These are phyloP conservation scores for Lactifluus subvellereus DNA, from an alignment of 768 basidiomycete genomes.

Conservation along the genomic window DNA sequence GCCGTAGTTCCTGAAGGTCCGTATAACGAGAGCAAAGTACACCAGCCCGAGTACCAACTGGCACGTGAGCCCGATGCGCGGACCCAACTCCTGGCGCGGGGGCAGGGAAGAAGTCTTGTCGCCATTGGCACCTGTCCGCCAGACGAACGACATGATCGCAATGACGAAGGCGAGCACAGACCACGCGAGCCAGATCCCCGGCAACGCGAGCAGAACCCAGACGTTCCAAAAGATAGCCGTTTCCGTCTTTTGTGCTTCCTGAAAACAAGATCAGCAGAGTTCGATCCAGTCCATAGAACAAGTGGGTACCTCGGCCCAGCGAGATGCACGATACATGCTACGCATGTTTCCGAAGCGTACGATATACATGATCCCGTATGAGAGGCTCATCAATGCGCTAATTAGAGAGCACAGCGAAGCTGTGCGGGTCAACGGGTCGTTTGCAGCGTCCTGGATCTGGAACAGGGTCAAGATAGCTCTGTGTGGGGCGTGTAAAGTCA, in stretches of 20 bases:
- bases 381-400: constrained; percentile 63
- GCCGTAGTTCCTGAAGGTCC: constrained; percentile 58
- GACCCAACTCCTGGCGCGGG: constrained; percentile 38
- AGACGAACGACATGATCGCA: constrained; percentile 60
- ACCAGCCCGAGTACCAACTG: constrained; percentile 54
- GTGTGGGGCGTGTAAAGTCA: constrained; percentile 5
- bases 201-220: constrained; percentile 63
- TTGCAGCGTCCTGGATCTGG: constrained; percentile 45
- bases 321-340: constrained; percentile 62
- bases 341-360: constrained; percentile 68
- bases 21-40: constrained; percentile 56
- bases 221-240: constrained; percentile 56
- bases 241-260: constrained; percentile 55
- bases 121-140: constrained; percentile 50
- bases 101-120: constrained; percentile 37
- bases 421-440: constrained; percentile 58
- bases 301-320: constrained; percentile 58
- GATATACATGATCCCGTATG: constrained; percentile 70
- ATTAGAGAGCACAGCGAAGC: constrained; percentile 58
- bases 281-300: not conserved
- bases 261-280: not conserved
- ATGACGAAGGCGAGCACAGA: constrained; percentile 62
- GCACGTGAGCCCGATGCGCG: constrained; percentile 50
- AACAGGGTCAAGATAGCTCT: constrained; percentile 70
- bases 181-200: constrained; percentile 69